Conservation (phyloP, 2,329 filamentous ascomycete species). For the Penicillium palitans region DNA sequence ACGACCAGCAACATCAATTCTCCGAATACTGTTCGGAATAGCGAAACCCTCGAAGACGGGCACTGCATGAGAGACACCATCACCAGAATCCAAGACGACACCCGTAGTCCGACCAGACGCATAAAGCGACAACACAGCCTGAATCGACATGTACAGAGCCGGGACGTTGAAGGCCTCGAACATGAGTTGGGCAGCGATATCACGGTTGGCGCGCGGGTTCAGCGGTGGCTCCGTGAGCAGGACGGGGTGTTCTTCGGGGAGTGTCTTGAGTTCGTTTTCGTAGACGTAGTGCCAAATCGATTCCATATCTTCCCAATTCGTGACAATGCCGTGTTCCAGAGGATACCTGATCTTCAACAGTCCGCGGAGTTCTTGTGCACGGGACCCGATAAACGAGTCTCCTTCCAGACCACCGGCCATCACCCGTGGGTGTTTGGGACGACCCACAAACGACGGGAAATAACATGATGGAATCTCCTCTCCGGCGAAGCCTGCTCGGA, state of each 20-base stretch:
- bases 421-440: constrained; percentile 91
- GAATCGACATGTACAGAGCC: constrained; percentile 92
- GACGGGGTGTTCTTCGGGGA: constrained; percentile 98
- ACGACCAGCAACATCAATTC: constrained; percentile 93
- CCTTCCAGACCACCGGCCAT: constrained; percentile 96
- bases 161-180: constrained; percentile 99
- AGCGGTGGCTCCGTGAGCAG: constrained; percentile 93
- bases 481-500: constrained; percentile 93
- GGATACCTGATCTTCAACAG: constrained; percentile 95
- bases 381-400: constrained; percentile 93
- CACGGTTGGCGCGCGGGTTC: constrained; percentile 92
- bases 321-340: constrained; percentile 95
- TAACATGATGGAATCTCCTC: constrained; percentile 95
- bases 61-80: constrained; percentile 95
- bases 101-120: constrained; percentile 94
- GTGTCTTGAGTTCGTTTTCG: constrained; percentile 89
- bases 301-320: constrained; percentile 99
- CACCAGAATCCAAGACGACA: constrained; percentile 90
- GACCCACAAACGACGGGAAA: constrained; percentile 95
- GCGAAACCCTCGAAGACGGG: constrained; percentile 98
- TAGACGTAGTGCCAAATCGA: constrained; percentile 99
- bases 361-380: constrained; percentile 85
- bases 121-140: constrained; percentile 93
- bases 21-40: constrained; percentile 89
- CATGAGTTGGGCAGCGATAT: constrained; percentile 93